These are phyloP conservation scores for Microstegium vimineum DNA, from an alignment of 176 grass and related monocot species.

Conservation along the genomic window DNA sequence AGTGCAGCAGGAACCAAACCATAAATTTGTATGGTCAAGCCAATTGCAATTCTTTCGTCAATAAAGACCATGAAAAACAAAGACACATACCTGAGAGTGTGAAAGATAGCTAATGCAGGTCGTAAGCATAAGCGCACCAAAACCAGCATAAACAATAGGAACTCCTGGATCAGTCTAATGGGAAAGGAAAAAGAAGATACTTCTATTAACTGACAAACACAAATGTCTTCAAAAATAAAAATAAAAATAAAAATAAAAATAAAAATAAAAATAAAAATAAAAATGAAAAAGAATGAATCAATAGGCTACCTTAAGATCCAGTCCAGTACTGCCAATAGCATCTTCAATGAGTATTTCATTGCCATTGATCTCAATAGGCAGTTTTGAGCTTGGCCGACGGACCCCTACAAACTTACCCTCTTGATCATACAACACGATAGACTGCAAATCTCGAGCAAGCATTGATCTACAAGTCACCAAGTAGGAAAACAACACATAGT, in stretches of 20 bases:
- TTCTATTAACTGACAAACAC: neutral
- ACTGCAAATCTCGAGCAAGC: constrained; percentile 93
- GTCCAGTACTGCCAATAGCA: constrained; percentile 86
- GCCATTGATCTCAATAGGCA: constrained; percentile 90
- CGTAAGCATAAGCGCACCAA: constrained; percentile 92
- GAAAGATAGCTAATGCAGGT: constrained; percentile 94
- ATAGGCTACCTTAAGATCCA: constrained; percentile 78
- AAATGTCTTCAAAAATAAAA: neutral
- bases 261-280: neutral
- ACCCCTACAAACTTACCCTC: constrained; percentile 94
- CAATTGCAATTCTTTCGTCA: neutral
- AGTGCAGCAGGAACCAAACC: neutral
- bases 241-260: neutral
- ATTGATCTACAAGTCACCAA: constrained; percentile 64
- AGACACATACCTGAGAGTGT: constrained; percentile 60
- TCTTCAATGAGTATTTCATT: constrained; percentile 95
- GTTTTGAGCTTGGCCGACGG: constrained; percentile 80
- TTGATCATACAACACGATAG: constrained; percentile 96
- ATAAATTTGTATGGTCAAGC: neutral
- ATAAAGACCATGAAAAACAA: neutral
- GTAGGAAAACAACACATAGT: neutral
- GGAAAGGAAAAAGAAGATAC: neutral
- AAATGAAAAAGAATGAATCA: neutral
- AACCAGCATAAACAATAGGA: constrained; percentile 92
- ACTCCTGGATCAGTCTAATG: constrained; percentile 90